Percentiles rank a stretch among this genome's conserved stretches.
These are phyloP conservation scores for Pleurotus tuber-regium DNA, from an alignment of 768 basidiomycete species.

Conservation along the genomic window DNA sequence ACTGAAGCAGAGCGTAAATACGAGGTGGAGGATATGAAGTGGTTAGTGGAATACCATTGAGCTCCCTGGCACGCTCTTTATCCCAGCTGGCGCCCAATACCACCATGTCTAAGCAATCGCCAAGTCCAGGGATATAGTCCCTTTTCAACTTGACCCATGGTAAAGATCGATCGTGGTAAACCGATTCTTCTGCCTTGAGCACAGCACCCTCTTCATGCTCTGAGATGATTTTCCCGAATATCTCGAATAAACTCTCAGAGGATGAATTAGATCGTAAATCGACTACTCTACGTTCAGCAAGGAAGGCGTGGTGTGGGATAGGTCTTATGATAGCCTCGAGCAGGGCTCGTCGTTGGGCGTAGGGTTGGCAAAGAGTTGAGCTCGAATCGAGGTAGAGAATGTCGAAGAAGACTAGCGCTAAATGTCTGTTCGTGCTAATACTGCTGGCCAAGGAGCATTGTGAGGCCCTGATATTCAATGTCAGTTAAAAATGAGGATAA, in stretches of 20 bases:
- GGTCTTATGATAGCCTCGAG: constrained; percentile 56
- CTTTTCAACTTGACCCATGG: constrained; percentile 90
- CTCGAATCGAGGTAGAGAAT: constrained; percentile 65
- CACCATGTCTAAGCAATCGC: constrained; percentile 78
- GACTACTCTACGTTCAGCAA: constrained; percentile 57
- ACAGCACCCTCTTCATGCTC: constrained; percentile 68
- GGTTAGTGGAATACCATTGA: constrained; percentile 46
- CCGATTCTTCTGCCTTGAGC: constrained; percentile 68
- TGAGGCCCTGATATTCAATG: constrained; percentile 22
- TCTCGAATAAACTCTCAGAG: constrained; percentile 27
- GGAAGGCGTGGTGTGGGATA: constrained; percentile 59
- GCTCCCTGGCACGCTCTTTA: constrained; percentile 69
- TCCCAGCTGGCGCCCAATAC: constrained; percentile 81
- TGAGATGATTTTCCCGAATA: constrained; percentile 53
- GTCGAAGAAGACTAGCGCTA: constrained; percentile 89
- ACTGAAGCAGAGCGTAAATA: constrained; percentile 39
- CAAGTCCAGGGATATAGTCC: constrained; percentile 85
- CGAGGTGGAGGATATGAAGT: neutral
- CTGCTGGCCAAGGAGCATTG: constrained; percentile 31
- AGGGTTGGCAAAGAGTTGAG: constrained; percentile 54
- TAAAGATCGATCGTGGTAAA: constrained; percentile 59
- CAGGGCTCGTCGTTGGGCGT: constrained; percentile 53
- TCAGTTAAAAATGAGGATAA: constrained; percentile 13
- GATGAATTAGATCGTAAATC: constrained; percentile 27
- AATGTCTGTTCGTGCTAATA: constrained; percentile 43